Percentiles rank a stretch among this genome's conserved stretches.
phyloP scores from a whole-genome alignment of 2,329 filamentous ascomycete species.

The Neonectria punicea region DNA sequence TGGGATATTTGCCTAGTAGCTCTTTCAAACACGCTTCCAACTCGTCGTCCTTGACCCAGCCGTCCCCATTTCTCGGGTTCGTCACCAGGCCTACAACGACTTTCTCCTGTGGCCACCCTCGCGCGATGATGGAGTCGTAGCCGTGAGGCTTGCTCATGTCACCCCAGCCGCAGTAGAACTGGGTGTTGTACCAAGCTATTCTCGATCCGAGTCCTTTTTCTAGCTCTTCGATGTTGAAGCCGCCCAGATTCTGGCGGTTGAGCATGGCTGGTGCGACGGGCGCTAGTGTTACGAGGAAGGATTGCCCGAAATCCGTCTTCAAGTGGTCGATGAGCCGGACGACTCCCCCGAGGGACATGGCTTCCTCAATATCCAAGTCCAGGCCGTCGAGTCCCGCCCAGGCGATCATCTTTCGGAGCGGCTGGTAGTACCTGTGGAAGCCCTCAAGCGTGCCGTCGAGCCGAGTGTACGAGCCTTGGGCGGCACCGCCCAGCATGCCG shows the following conservation, averaged over 20 bases:
- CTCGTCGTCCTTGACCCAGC: conserved; percentile 57
- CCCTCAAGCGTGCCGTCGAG: conserved; percentile 65
- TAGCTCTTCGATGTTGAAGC: conserved; percentile 79
- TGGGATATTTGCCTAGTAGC: conserved; percentile 62
- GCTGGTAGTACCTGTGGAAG: conserved; percentile 79
- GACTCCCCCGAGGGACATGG: conserved; percentile 72
- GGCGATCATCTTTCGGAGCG: conserved; percentile 71
- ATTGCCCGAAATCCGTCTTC: conserved; percentile 72
- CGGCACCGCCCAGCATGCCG: conserved; percentile 86
- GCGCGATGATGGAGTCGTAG: conserved; percentile 59
- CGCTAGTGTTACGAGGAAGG: conserved; percentile 80
- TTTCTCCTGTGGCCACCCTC: conserved; percentile 76
- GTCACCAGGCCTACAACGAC: conserved; percentile 84
- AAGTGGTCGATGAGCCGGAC: conserved; percentile 73
- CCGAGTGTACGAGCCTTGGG: conserved; percentile 72
- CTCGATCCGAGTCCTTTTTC: conserved; percentile 70
- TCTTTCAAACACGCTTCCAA: conserved; percentile 53
- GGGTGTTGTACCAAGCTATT: conserved; percentile 85
- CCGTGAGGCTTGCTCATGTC: conserved; percentile 53
- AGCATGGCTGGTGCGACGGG: conserved; percentile 79
- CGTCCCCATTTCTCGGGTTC: conserved; percentile 73
- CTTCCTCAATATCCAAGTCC: conserved; percentile 82
- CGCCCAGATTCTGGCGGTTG: conserved; percentile 70
- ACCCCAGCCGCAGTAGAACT: conserved; percentile 92
- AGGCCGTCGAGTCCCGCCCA: conserved; percentile 71